Base-by-base conservation (phyloP, 2,329 filamentous ascomycete species). In the Nigrospora oryzae region DNA sequence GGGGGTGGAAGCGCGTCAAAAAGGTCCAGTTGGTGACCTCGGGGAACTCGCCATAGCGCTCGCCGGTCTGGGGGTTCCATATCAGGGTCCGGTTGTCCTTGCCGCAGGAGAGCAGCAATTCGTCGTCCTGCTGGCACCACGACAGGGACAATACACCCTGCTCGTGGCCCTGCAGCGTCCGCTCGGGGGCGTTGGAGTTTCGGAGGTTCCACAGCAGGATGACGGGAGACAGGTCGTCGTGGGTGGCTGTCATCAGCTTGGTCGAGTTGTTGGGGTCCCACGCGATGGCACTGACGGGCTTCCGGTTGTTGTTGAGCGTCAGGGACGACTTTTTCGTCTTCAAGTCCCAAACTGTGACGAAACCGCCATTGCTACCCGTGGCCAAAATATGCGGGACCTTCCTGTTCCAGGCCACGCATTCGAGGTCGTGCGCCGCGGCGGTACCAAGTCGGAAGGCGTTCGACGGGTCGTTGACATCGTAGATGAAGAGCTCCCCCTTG, bases 1-100 rank as follows among this genome's bases (percentile, higher is more conserved):
- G 83, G 30, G 93, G 93, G 63, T 95, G 90, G 77, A 94, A 97
- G 50, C 84, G 80, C 5, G 93, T 95, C 61, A 91, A 83, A 71
- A 98, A 98, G 6, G 90, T 95, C 91, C 93, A 98, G 66, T 97
- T 98, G n/a, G 91, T 96, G 44, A 95, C 90, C 57, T 96, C 89
- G 5, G 91, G 90, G 60, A 97, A 91, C 66, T 97, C 91, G 52
- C 94, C 93, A 51, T 89, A 85, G 12, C 79, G 75, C 60, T 93
- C 81, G 43, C 91, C 91, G 3, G 86, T 95, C 58, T 93, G 86
- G 1, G 93, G 89, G 64, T 97, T 97, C 93, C 94, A 98, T 49
- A 93, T 83, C 49, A 98, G 78, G 2, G 90, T 96, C 56, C 88
- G 81, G 62, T 97, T 97, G 66, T 98, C 93, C 68, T 97, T 97